These are phyloP conservation scores for Helotiales sp. DNA, from an alignment of 2,329 filamentous ascomycete species.

Conservation along the genomic window DNA sequence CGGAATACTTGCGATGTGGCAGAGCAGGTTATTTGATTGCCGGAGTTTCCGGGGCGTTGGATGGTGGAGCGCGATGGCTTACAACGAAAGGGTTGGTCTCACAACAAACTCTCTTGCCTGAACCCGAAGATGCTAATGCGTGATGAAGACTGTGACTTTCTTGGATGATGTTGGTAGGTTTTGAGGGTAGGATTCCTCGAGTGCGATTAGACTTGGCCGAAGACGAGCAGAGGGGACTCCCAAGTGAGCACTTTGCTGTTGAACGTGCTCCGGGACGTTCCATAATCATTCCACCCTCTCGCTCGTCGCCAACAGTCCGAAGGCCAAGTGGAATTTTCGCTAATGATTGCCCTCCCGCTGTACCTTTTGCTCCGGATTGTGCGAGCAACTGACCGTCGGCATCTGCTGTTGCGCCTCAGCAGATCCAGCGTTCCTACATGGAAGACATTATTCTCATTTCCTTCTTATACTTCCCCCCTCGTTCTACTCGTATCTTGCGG, in stretches of 20 bases:
- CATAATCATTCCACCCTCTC: not conserved
- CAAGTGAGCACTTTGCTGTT: not conserved
- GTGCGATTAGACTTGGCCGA: not conserved
- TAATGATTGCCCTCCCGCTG: not conserved
- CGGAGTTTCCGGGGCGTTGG: conserved; percentile 12
- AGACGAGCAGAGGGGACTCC: not conserved
- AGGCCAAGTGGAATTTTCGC: not conserved
- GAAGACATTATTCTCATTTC: too few relatives aligned
- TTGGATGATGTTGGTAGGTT: not conserved
- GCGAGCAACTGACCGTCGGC: too few relatives aligned
- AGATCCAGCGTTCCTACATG: too few relatives aligned
- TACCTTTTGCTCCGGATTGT: not conserved
- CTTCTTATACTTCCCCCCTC: too few relatives aligned
- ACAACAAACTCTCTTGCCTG: conserved; percentile 25
- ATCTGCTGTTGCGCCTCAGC: too few relatives aligned
- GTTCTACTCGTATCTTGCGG: too few relatives aligned
- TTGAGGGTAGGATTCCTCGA: not conserved
- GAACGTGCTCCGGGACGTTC: not conserved
- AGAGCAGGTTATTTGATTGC: not conserved
- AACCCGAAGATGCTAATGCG: conserved; percentile 24
- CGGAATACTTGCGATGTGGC: not conserved
- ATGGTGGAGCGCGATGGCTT: not conserved
- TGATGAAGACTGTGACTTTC: conserved; percentile 16
- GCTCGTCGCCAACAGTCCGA: not conserved
- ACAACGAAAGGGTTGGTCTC: conserved; percentile 39